Percentiles rank a stretch among this genome's conserved stretches.
phyloP scores from a whole-genome alignment of 306 rosid genomes.

The Trichosanthes truncata region DNA sequence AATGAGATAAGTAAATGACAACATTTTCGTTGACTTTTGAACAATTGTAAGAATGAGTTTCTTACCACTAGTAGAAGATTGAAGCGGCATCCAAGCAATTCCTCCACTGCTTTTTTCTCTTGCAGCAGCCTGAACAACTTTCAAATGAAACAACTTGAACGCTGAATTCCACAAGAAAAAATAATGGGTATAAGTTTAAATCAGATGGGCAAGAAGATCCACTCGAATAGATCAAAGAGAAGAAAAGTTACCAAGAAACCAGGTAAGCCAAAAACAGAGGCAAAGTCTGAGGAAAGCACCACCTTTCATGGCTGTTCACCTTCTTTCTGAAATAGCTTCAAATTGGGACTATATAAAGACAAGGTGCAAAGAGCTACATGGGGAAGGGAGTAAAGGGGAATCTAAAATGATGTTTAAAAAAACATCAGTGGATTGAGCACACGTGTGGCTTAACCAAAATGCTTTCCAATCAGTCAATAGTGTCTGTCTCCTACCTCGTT shows the following conservation, averaged over 20 bases:
- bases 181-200: not conserved
- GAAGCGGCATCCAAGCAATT: conserved; percentile 27
- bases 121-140: conserved; percentile 1
- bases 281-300: not conserved
- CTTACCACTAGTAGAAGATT: conserved; percentile 19
- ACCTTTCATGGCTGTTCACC: not conserved
- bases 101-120: conserved; percentile 12
- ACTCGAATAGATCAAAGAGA: not conserved
- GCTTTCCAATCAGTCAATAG: not conserved
- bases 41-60: not conserved
- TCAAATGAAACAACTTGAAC: not conserved
- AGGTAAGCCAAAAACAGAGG: not conserved
- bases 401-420: not conserved
- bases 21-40: not conserved
- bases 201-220: not conserved
- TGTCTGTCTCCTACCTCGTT: not conserved
- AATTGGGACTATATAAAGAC: not conserved
- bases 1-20: not conserved
- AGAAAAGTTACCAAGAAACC: conserved; percentile 2
- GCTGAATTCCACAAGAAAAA: not conserved
- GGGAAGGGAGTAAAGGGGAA: not conserved
- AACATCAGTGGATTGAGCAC: not conserved
- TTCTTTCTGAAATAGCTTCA: not conserved
- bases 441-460: not conserved
- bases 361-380: no score